Percentiles rank a stretch among this genome's conserved stretches.
Evolutionary conservation across 768 basidiomycete genomes (phyloP).

Genomic region (Hypholoma fasciculare): DNA sequence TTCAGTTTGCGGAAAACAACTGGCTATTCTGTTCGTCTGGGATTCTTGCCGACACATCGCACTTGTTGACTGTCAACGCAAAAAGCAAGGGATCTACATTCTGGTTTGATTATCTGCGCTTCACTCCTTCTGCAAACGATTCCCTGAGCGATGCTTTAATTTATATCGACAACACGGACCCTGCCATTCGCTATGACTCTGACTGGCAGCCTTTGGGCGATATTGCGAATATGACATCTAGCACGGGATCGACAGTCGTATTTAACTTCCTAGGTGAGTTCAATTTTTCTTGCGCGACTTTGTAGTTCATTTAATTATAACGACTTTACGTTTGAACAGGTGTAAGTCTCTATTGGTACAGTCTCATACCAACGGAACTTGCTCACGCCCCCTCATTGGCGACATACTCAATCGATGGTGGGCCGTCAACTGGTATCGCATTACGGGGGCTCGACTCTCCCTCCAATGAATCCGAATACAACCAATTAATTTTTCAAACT

Average conservation of each 20-base stretch:
- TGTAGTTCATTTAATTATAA: neutral
- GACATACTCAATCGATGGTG: conserved; percentile 23
- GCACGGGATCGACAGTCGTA: conserved; percentile 8
- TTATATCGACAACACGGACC: conserved; percentile 14
- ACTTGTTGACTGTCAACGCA: conserved; percentile 26
- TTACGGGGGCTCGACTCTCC: conserved; percentile 11
- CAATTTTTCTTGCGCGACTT: neutral
- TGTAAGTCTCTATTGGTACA: conserved; percentile 18
- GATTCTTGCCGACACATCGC: conserved; percentile 22
- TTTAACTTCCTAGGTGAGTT: conserved; percentile 20
- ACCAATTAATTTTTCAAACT: conserved; percentile 22
- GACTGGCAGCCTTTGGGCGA: conserved; percentile 17
- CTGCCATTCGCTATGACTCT: conserved; percentile 16
- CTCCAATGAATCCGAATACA: conserved; percentile 8
- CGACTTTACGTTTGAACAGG: conserved; percentile 10
- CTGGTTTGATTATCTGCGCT: conserved; percentile 30
- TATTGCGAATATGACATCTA: conserved; percentile 15
- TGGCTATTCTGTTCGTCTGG: conserved; percentile 26
- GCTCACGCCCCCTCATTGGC: conserved; percentile 11
- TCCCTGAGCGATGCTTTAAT: conserved; percentile 13
- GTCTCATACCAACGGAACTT: conserved; percentile 18
- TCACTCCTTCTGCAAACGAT: conserved; percentile 19
- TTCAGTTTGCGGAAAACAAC: conserved; percentile 28
- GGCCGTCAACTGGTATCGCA: conserved; percentile 8
- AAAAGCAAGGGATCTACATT: conserved; percentile 24